A percentile compares a stretch with the other conserved stretches of the same genome.
These are phyloP conservation scores for Apiospora koreana DNA, from an alignment of 2,329 filamentous ascomycete genomes.

Conservation along the genomic window DNA sequence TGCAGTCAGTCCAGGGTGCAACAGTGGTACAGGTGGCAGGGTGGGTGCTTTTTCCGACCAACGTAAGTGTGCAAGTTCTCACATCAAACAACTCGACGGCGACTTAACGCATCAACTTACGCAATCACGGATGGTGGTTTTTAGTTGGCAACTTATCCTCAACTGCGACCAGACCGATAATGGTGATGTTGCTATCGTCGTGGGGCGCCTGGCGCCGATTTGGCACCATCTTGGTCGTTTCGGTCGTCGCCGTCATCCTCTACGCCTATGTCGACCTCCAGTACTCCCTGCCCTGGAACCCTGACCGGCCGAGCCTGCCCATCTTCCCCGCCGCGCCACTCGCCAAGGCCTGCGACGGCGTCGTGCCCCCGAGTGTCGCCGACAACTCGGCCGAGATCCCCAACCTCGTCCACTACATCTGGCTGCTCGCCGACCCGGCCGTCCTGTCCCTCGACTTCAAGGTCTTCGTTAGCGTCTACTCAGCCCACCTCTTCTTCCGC, in stretches of 20 bases:
- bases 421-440: slow-evolving; percentile 1
- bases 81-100: not conserved
- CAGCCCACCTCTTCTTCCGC: slow-evolving; percentile 3
- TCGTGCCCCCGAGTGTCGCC: not conserved
- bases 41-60: too few relatives aligned
- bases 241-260: not conserved
- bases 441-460: slow-evolving; percentile 9
- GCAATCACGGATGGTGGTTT: too few relatives aligned
- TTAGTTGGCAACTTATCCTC: too few relatives aligned
- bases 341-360: not conserved
- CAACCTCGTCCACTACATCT: slow-evolving; percentile 12
- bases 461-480: slow-evolving; percentile 5
- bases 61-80: not conserved
- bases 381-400: not conserved
- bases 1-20: too few relatives aligned
- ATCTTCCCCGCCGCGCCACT: not conserved
- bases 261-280: not conserved
- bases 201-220: not conserved
- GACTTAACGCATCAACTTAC: too few relatives aligned
- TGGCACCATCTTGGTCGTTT: not conserved
- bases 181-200: not conserved
- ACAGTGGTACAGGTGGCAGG: too few relatives aligned
- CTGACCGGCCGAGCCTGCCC: not conserved
- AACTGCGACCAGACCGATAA: too few relatives aligned
- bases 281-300: not conserved